Conservation (phyloP, 768 basidiomycete species). For the Chalciporus sphaerocephalus region DNA sequence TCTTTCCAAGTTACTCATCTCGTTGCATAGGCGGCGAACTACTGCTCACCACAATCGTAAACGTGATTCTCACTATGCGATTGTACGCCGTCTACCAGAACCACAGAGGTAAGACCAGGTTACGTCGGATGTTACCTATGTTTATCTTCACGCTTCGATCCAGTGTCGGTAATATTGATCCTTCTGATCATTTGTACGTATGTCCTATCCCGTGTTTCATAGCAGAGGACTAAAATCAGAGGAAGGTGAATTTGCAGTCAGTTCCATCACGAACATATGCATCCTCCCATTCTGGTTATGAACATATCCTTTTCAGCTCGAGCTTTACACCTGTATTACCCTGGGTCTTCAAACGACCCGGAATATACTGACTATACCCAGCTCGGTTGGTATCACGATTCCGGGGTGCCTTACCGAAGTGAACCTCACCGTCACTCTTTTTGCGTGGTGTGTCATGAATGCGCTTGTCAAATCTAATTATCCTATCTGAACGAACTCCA, state of each 20-base stretch:
- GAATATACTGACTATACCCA: neutral
- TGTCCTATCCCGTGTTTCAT: neutral
- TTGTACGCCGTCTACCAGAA: conserved; percentile 3
- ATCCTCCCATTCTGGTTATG: no score
- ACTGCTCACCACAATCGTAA: conserved; percentile 3
- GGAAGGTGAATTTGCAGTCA: conserved; percentile 8
- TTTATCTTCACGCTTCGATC: neutral
- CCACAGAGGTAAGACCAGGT: conserved; percentile 4
- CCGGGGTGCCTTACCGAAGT: neutral
- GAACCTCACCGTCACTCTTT: no score
- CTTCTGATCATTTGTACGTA: conserved; percentile 1
- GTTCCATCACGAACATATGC: no score
- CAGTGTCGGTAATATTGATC: conserved; percentile 1
- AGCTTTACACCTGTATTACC: conserved; percentile 1
- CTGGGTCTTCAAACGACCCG: neutral
- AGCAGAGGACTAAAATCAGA: no score
- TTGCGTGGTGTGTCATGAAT: conserved; percentile 4
- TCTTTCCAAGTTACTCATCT: neutral
- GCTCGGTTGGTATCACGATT: neutral
- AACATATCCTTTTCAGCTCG: no score
- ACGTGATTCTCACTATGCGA: conserved; percentile 2
- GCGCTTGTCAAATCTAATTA: neutral
- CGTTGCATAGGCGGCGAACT: no score
- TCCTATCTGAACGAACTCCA: neutral
- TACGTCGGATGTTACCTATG: neutral